Base-by-base conservation (phyloP, 306 rosid genomes). In the Castanospermum australe region DNA sequence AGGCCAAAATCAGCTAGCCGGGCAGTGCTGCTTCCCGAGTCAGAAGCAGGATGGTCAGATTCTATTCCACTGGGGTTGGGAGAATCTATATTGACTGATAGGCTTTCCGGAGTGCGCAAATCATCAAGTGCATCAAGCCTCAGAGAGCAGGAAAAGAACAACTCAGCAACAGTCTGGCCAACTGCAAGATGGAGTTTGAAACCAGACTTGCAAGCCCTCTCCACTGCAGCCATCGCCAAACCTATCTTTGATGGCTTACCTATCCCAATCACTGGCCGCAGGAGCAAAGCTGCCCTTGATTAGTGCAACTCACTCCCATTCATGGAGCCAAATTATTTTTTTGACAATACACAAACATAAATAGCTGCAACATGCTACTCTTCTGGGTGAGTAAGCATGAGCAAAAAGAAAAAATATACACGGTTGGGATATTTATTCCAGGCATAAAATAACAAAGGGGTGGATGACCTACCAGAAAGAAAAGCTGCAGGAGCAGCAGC, bases 201-300 rank as follows among this genome's bases (percentile, higher is more conserved):
- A 85, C 83, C 87, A 55, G 97, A 92, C 79, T 80, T 91, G 87
- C 97, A 91, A 82, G 85, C 67, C 67, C 87, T 86, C 24, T 88
- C 92, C 25, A 84, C 50, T 30, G 88, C 84, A 74, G 81, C 92
- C 50, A 88, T 88, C 38, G 21, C 88, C 6, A 89, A 79, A 72
- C 97, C 94, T 44, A 87, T 93, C 42, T 93, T 93, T 63, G 94
- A 93, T 77, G 97, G 97, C 83, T 83, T 93, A 68, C 96, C 97
- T 5, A 91, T 88, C 24, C 96, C 98, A 8, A 91, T 93, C 32
- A 73, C 88, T 3, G 94, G 98, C 51, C 94, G 97, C 75, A 67
- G 92, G 86, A 84, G 85, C 86, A 93, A 93, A 68, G 78, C 94
- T 32, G 98, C 98, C 79, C 94, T 93, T 47, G 98, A 93, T 87